Conservation (phyloP, 73 alveolate species). For the Tetrahymena thermophila region DNA sequence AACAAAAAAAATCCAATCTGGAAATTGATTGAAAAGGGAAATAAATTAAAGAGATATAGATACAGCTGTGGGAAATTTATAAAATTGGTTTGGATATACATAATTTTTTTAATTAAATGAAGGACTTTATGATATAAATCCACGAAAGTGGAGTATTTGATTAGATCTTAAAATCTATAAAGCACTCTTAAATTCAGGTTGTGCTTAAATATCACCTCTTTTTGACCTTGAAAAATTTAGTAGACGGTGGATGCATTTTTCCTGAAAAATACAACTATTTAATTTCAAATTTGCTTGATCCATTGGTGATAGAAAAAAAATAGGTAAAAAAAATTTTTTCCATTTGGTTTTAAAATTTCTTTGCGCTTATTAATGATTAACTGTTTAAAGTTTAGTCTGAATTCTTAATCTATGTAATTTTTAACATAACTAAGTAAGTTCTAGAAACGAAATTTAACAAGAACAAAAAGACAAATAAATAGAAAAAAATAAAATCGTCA, state of each 20-base stretch:
- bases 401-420: background rate
- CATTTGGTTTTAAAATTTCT: background rate
- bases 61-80: background rate
- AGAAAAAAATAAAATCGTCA: background rate
- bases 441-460: background rate
- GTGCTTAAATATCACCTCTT: background rate
- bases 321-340: background rate
- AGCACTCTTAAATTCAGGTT: background rate
- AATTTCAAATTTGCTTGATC: background rate
- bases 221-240: background rate
- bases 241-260: background rate
- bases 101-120: background rate
- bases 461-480: too few species aligned
- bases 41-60: background rate
- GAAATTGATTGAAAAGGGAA: background rate
- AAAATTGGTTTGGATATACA: background rate
- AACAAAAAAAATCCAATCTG: background rate
- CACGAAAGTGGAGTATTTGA: background rate
- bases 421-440: too few species aligned
- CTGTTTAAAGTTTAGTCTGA: background rate
- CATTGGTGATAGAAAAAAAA: background rate
- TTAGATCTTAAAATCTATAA: background rate
- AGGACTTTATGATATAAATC: background rate
- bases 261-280: background rate
- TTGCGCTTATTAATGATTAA: background rate